Conservation (phyloP, 1,284 basidiomycete genomes). For the Moesziomyces globuligerus region DNA sequence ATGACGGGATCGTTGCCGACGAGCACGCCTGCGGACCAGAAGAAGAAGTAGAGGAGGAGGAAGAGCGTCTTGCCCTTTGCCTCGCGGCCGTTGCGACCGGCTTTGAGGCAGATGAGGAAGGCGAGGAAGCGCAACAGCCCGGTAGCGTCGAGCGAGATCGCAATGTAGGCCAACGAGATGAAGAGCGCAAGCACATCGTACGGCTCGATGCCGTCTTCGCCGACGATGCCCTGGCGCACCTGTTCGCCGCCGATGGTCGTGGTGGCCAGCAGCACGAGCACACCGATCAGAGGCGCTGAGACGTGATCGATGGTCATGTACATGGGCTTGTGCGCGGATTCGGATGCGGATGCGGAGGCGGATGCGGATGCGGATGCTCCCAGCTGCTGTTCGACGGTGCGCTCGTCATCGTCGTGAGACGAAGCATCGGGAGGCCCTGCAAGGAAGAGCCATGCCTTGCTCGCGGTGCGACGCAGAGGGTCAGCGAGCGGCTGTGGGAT, state of each 20-base stretch:
- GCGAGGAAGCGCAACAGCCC: slow-evolving; percentile 87
- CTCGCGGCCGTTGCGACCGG: slow-evolving; percentile 42
- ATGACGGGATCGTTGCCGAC: slow-evolving; percentile 79
- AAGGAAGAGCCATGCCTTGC: slow-evolving; percentile 22
- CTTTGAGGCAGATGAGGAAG: slow-evolving; percentile 48
- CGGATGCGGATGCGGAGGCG: no score
- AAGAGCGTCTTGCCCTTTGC: slow-evolving; percentile 74
- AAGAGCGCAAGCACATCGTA: slow-evolving; percentile 94
- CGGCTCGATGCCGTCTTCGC: slow-evolving; percentile 81
- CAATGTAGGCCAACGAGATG: slow-evolving; percentile 90
- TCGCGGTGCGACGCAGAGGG: slow-evolving; percentile 1
- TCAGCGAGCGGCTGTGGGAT: slow-evolving; percentile 38
- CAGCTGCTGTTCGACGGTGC: slow-evolving; percentile 20
- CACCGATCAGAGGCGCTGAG: slow-evolving; percentile 77
- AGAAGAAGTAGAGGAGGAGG: slow-evolving; percentile 81
- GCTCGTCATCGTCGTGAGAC: slow-evolving; percentile 22
- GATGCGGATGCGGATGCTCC: background rate
- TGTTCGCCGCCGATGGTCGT: slow-evolving; percentile 76
- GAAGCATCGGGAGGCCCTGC: slow-evolving; percentile 21
- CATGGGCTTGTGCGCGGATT: slow-evolving; percentile 10
- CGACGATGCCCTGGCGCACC: slow-evolving; percentile 76
- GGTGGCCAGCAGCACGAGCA: slow-evolving; percentile 80
- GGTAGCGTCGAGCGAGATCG: slow-evolving; percentile 89
- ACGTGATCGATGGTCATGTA: slow-evolving; percentile 52
- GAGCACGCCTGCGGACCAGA: slow-evolving; percentile 79